phyloP scores from a whole-genome alignment of 2,329 filamentous ascomycete species.

The Didymella pomorum region DNA sequence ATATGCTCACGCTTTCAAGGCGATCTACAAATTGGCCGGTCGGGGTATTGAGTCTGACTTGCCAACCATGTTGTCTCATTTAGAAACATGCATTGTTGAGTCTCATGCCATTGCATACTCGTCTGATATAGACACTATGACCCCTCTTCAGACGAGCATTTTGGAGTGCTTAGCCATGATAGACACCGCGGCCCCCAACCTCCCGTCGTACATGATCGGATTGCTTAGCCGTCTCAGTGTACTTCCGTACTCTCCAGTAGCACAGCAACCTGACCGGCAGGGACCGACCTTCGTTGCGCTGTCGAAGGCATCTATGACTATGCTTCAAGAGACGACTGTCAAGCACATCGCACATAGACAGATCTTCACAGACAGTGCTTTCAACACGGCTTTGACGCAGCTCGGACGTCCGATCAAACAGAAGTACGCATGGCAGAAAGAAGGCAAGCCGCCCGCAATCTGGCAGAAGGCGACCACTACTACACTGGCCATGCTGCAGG shows the following conservation, averaged over 20 bases:
- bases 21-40: constrained; percentile 80
- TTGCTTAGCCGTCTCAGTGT: constrained; percentile 75
- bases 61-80: constrained; percentile 72
- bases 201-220: constrained; percentile 72
- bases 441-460: constrained; percentile 73
- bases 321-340: constrained; percentile 69
- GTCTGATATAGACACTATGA: constrained; percentile 76
- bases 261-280: constrained; percentile 32
- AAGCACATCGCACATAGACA: constrained; percentile 68
- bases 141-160: constrained; percentile 74
- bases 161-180: constrained; percentile 73
- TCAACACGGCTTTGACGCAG: constrained; percentile 70
- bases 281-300: constrained; percentile 88
- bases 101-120: constrained; percentile 74
- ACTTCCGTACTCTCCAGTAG: constrained; percentile 67
- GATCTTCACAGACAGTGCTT: constrained; percentile 73
- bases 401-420: constrained; percentile 74
- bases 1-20: constrained; percentile 78
- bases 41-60: constrained; percentile 68
- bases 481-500: constrained; percentile 71
- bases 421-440: constrained; percentile 80
- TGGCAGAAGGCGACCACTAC: constrained; percentile 84
- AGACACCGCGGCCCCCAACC: constrained; percentile 69
- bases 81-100: constrained; percentile 74
- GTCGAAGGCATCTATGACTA: constrained; percentile 79